Percentiles rank a stretch among this genome's conserved stretches.
phyloP scores from a whole-genome alignment of 495 filamentous ascomycete species.

The Cenococcum geophilum region DNA sequence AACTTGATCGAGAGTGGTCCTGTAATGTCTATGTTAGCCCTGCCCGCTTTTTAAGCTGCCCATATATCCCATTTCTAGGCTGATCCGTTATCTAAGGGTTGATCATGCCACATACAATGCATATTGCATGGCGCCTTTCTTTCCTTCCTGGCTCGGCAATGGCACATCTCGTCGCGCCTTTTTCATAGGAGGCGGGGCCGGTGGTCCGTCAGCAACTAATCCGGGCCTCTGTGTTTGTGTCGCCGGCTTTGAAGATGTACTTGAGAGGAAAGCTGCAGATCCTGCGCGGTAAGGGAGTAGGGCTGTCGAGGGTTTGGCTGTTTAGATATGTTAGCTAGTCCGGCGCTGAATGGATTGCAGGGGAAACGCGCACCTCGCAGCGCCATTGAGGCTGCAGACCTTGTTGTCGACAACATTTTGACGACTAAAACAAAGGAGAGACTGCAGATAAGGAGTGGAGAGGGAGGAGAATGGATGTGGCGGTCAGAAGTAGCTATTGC shows the following conservation, averaged over 20 bases:
- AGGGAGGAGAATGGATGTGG: slow-evolving; percentile 19
- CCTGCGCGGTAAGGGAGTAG: slow-evolving; percentile 53
- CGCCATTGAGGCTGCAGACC: slow-evolving; percentile 61
- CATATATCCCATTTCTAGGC: neutral
- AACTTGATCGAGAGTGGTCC: slow-evolving; percentile 85
- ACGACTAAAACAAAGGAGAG: slow-evolving; percentile 23
- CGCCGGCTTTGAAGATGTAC: slow-evolving; percentile 53
- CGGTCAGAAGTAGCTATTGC: slow-evolving; percentile 10
- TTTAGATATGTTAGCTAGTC: slow-evolving; percentile 34
- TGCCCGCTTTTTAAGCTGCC: neutral
- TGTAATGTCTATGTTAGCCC: slow-evolving; percentile 34
- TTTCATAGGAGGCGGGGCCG: slow-evolving; percentile 42
- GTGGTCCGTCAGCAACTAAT: slow-evolving; percentile 34
- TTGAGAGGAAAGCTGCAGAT: slow-evolving; percentile 52
- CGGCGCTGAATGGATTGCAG: slow-evolving; percentile 14
- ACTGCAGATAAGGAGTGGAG: slow-evolving; percentile 21
- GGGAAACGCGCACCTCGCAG: slow-evolving; percentile 55
- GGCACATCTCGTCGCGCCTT: slow-evolving; percentile 68
- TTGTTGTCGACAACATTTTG: slow-evolving; percentile 58
- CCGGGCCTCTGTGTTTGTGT: slow-evolving; percentile 38
- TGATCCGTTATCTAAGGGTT: neutral
- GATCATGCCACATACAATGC: slow-evolving; percentile 65
- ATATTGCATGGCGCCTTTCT: slow-evolving; percentile 95
- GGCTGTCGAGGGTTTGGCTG: slow-evolving; percentile 57
- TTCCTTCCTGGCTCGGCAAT: slow-evolving; percentile 83